Evolutionary conservation across 1,284 basidiomycete species (phyloP).

Genomic region (Pyrrhoderma lamaoense): DNA sequence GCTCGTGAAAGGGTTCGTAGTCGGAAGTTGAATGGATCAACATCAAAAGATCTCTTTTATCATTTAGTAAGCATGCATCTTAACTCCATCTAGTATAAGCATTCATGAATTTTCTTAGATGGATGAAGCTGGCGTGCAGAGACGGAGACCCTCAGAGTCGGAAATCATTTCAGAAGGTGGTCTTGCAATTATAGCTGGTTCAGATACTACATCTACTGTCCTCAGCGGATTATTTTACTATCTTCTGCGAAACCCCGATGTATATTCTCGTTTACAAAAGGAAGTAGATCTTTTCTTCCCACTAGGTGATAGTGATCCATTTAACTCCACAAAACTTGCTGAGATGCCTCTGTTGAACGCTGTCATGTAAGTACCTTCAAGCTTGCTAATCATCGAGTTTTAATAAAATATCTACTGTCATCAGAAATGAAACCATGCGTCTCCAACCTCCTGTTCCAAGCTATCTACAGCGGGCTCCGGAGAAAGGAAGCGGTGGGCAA

Average conservation of each 20-base stretch:
- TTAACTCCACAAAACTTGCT: constrained; percentile 20
- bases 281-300: constrained; percentile 26
- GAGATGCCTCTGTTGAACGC: constrained; percentile 30
- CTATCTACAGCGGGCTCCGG: constrained; percentile 8
- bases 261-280: constrained; percentile 23
- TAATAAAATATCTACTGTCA: background rate
- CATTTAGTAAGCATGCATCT: constrained; percentile 27
- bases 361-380: constrained; percentile 23
- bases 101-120: constrained; percentile 20
- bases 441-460: constrained; percentile 8
- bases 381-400: background rate
- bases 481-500: constrained; percentile 5
- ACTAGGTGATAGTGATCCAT: constrained; percentile 15
- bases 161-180: constrained; percentile 28
- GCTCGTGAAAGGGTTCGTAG: background rate
- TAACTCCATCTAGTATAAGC: background rate
- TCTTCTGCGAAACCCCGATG: constrained; percentile 27
- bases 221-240: constrained; percentile 27
- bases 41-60: constrained; percentile 32
- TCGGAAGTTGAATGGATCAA: constrained; percentile 22
- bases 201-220: constrained; percentile 31
- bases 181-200: constrained; percentile 31
- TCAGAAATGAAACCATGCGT: constrained; percentile 16
- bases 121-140: constrained; percentile 26
- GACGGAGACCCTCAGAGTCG: constrained; percentile 19